phyloP scores from a whole-genome alignment of 164 flowering plant species.

The Vitis riparia region DNA sequence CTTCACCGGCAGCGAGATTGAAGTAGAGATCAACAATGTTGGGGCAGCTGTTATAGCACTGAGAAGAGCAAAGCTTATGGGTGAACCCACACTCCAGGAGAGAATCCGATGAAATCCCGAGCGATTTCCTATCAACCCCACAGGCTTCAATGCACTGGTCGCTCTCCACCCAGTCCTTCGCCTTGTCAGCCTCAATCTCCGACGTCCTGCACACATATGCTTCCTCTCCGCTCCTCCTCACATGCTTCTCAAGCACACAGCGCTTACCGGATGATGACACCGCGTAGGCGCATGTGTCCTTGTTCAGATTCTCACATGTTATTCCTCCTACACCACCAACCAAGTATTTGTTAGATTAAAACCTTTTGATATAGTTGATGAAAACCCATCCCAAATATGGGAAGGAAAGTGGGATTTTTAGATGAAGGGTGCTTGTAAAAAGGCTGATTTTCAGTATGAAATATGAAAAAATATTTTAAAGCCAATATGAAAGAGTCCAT shows the following conservation, averaged over 20 bases:
- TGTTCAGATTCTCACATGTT: slow-evolving; percentile 44
- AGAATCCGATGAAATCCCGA: slow-evolving; percentile 72
- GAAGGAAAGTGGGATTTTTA: too few relatives aligned
- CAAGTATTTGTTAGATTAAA: too few relatives aligned
- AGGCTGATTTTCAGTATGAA: too few relatives aligned
- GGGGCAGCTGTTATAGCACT: slow-evolving; percentile 59
- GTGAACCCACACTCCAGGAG: slow-evolving; percentile 56
- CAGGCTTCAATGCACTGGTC: slow-evolving; percentile 58
- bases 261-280: slow-evolving; percentile 61
- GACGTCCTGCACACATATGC: slow-evolving; percentile 49
- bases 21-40: slow-evolving; percentile 76
- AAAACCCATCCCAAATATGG: too few relatives aligned
- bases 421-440: too few relatives aligned
- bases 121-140: slow-evolving; percentile 45
- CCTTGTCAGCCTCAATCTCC: slow-evolving; percentile 50
- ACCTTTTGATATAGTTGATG: too few relatives aligned
- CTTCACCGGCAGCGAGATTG: slow-evolving; percentile 83
- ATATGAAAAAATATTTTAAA: too few relatives aligned
- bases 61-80: slow-evolving; percentile 57
- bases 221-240: slow-evolving; percentile 41
- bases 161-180: slow-evolving; percentile 48
- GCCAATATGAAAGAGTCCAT: not conserved
- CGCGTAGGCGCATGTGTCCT: slow-evolving; percentile 55
- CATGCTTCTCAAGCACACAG: slow-evolving; percentile 65
- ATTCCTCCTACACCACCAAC: slow-evolving; percentile 33